Evolutionary conservation across 2,329 filamentous ascomycete species (phyloP).

Genomic region (Fusarium hainanense): DNA sequence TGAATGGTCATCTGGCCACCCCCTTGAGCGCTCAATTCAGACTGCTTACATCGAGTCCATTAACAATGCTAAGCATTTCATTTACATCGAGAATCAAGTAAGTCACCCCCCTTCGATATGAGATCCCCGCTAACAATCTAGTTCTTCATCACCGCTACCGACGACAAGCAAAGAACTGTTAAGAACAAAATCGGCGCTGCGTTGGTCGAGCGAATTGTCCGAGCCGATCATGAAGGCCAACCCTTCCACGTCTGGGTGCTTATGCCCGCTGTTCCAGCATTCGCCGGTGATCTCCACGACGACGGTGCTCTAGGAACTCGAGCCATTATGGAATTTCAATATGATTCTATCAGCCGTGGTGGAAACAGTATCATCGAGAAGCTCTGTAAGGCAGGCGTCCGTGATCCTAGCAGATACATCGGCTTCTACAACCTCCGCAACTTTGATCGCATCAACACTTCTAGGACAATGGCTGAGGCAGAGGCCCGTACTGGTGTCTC

Average conservation of each 20-base stretch:
- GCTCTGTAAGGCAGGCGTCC: constrained; percentile 74
- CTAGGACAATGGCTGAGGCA: constrained; percentile 67
- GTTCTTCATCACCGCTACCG: constrained; percentile 89
- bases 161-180: constrained; percentile 75
- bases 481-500: constrained; percentile 72
- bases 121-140: too few species aligned
- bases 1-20: constrained; percentile 64
- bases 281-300: constrained; percentile 80
- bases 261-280: constrained; percentile 84
- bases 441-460: constrained; percentile 84
- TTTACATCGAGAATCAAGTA: constrained; percentile 83
- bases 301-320: constrained; percentile 80
- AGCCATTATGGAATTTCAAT: constrained; percentile 91
- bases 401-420: constrained; percentile 77
- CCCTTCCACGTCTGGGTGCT: constrained; percentile 80
- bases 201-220: constrained; percentile 80
- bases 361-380: constrained; percentile 82
- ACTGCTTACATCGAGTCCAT: constrained; percentile 85
- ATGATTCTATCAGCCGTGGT: constrained; percentile 80
- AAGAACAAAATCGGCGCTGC: constrained; percentile 82
- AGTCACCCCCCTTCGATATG: too few species aligned
- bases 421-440: constrained; percentile 87
- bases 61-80: constrained; percentile 73
- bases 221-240: constrained; percentile 72
- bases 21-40: constrained; percentile 79